phyloP scores from a whole-genome alignment of 352 stramenopile species.

The Globisporangium yorkense region DNA sequence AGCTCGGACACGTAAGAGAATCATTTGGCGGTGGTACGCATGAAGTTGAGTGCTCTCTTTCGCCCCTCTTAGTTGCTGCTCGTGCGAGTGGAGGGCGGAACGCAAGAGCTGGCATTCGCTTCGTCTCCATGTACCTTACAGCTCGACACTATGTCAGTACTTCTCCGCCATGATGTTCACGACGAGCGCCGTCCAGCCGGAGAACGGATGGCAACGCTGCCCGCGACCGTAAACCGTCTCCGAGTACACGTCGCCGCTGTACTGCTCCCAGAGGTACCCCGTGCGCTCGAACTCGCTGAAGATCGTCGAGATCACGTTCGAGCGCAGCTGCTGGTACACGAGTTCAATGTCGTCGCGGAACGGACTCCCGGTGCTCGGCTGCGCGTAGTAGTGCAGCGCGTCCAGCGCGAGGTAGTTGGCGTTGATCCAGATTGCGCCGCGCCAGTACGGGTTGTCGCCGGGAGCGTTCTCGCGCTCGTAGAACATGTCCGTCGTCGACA shows the following conservation, averaged over 20 bases:
- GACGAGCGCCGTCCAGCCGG: conserved; percentile 91
- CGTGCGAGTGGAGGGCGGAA: too few species aligned
- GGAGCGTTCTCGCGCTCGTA: conserved; percentile 88
- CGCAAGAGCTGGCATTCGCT: too few species aligned
- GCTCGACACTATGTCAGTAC: conserved; percentile 35
- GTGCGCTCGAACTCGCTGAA: conserved; percentile 80
- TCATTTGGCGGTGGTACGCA: too few species aligned
- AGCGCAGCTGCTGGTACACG: conserved; percentile 47
- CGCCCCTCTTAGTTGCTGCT: too few species aligned
- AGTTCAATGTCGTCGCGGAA: conserved; percentile 34
- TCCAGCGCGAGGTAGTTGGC: conserved; percentile 90
- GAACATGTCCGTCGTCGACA: conserved; percentile 80
- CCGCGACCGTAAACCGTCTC: conserved; percentile 61
- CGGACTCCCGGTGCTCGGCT: conserved; percentile 28
- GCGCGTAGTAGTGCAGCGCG: conserved; percentile 75
- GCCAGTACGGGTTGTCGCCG: conserved; percentile 91
- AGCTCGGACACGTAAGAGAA: too few species aligned
- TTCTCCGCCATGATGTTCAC: conserved; percentile 92
- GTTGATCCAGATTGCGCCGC: conserved; percentile 93
- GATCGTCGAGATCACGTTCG: conserved; percentile 61
- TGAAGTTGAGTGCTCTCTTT: too few species aligned
- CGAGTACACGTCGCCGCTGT: conserved; percentile 68
- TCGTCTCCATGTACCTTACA: too few species aligned
- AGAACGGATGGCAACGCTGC: conserved; percentile 90
- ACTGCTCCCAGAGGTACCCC: conserved; percentile 93